phyloP scores from a whole-genome alignment of 2,329 filamentous ascomycete genomes.

The Colletotrichum sp. region DNA sequence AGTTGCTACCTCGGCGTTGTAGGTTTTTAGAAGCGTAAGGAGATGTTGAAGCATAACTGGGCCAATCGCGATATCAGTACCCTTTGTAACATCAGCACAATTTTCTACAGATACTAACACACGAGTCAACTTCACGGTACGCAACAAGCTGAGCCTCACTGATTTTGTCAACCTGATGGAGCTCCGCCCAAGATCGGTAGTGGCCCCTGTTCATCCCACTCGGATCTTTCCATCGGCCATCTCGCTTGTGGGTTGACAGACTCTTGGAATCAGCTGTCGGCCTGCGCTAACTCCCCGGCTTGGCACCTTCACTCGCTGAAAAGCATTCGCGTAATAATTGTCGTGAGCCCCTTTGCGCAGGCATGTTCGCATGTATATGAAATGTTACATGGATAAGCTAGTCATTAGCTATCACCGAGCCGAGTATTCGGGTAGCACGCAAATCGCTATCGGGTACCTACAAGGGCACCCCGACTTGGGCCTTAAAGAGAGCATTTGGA shows the following conservation, averaged over 20 bases:
- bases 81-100: neutral
- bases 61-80: neutral
- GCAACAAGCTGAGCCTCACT: neutral
- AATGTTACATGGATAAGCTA: neutral
- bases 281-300: neutral
- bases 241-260: neutral
- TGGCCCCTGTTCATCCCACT: neutral
- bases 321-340: neutral
- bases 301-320: neutral
- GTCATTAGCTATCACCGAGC: neutral
- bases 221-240: neutral
- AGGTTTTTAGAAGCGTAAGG: neutral
- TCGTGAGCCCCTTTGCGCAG: neutral
- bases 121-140: neutral
- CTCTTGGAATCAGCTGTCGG: neutral
- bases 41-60: neutral
- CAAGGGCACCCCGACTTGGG: neutral
- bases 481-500: neutral
- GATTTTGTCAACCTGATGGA: neutral
- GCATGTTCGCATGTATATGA: neutral
- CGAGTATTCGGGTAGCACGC: neutral
- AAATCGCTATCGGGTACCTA: neutral
- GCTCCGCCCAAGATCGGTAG: neutral
- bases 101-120: neutral
- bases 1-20: neutral